Evolutionary conservation across 176 grass and related monocot species (phyloP).

Genomic region (Avena sativa): DNA sequence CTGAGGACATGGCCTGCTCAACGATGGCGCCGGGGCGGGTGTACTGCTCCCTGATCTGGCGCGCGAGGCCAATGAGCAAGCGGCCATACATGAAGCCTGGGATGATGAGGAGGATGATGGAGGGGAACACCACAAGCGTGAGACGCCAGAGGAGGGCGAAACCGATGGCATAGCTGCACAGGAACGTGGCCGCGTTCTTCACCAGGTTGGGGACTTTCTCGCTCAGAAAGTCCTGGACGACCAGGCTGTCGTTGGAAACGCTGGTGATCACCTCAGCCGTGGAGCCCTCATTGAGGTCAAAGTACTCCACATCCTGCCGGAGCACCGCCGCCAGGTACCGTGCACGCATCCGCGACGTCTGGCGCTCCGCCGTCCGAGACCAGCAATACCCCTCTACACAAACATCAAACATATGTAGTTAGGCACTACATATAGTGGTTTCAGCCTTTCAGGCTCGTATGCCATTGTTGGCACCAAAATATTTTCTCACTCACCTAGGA

Average conservation of each 20-base stretch:
- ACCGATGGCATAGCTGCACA: conserved; percentile 64
- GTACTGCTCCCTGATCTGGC: conserved; percentile 71
- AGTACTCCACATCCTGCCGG: conserved; percentile 91
- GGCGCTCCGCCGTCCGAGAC: conserved; percentile 75
- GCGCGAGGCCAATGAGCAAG: conserved; percentile 66
- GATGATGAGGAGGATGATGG: conserved; percentile 68
- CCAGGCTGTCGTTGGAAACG: conserved; percentile 85
- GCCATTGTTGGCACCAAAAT: neutral
- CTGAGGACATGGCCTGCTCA: conserved; percentile 76
- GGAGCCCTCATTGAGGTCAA: conserved; percentile 71
- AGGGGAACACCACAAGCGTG: conserved; percentile 72
- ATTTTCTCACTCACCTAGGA: conserved; percentile 58
- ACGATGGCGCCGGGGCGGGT: conserved; percentile 57
- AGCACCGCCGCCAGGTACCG: conserved; percentile 73
- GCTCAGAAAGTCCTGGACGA: conserved; percentile 71
- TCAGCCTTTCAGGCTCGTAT: neutral
- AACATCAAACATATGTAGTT: too few relatives aligned
- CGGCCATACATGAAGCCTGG: conserved; percentile 73
- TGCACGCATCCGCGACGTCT: conserved; percentile 76
- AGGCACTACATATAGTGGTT: too few relatives aligned
- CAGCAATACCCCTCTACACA: conserved; percentile 81
- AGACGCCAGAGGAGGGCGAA: conserved; percentile 68
- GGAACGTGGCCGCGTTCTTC: conserved; percentile 65
- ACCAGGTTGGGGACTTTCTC: conserved; percentile 92
- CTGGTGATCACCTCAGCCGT: conserved; percentile 78